These are phyloP conservation scores for Yamadazyma phyllophila DNA, from an alignment of 805 yeast species.

Conservation along the genomic window DNA sequence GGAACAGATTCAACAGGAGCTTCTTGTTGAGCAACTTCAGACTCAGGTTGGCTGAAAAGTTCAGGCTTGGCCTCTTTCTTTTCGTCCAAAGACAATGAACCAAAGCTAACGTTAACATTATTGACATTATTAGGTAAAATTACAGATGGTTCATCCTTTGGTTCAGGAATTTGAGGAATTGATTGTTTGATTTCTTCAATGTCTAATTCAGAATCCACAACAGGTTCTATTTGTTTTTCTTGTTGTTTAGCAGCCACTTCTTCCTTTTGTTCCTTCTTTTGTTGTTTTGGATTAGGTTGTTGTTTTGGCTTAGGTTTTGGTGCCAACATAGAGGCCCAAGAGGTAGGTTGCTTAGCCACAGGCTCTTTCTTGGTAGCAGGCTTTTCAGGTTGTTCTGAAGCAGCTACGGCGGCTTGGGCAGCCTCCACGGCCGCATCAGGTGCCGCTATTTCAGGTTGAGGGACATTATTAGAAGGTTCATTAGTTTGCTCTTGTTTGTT, in stretches of 20 bases:
- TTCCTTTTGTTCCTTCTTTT: slow-evolving; percentile 14
- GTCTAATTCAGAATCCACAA: slow-evolving; percentile 5
- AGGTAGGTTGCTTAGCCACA: slow-evolving; percentile 21
- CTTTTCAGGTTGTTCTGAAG: slow-evolving; percentile 10
- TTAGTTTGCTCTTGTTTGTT: not conserved
- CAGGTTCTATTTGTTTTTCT: not conserved
- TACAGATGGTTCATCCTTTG: slow-evolving; percentile 33
- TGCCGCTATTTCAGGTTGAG: not conserved
- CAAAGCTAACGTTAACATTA: slow-evolving; percentile 61
- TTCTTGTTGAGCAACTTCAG: not conserved
- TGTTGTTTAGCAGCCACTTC: slow-evolving; percentile 13
- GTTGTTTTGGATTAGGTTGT: slow-evolving; percentile 20
- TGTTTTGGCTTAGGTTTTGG: slow-evolving; percentile 46
- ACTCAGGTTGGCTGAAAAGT: not conserved
- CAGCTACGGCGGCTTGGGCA: slow-evolving; percentile 6
- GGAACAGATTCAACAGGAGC: slow-evolving; percentile 13
- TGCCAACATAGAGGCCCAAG: slow-evolving; percentile 72
- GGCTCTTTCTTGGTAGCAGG: not conserved
- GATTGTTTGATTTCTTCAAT: slow-evolving; percentile 16
- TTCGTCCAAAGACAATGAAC: slow-evolving; percentile 52
- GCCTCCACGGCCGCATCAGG: slow-evolving; percentile 33
- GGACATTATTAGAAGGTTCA: slow-evolving; percentile 4
- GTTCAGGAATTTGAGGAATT: slow-evolving; percentile 19
- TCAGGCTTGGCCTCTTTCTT: slow-evolving; percentile 31
- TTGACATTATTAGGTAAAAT: slow-evolving; percentile 52